These are phyloP conservation scores for Penicillium robsamsonii DNA, from an alignment of 495 filamentous ascomycete genomes.

Conservation along the genomic window DNA sequence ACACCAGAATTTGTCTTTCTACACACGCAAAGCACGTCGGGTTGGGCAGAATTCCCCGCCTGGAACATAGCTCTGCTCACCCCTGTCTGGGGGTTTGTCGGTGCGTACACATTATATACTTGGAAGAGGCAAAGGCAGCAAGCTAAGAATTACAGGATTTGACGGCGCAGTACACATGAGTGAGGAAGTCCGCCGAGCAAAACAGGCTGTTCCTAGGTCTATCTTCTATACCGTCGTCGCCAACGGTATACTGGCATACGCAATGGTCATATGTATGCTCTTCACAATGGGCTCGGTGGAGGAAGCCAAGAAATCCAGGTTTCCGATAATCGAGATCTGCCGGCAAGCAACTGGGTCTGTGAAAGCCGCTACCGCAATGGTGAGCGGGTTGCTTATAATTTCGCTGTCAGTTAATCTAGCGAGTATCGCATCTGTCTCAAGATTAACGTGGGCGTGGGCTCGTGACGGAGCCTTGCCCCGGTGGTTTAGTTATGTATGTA, in stretches of 20 bases:
- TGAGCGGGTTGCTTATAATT: conserved; percentile 41
- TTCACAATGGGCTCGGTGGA: conserved; percentile 39
- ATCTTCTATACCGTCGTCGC: conserved; percentile 34
- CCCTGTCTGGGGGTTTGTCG: conserved; percentile 29
- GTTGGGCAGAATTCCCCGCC: conserved; percentile 32
- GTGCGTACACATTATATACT: conserved; percentile 3
- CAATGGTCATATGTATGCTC: conserved; percentile 38
- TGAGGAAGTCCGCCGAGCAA: conserved; percentile 42
- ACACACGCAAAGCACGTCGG: conserved; percentile 29
- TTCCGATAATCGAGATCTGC: conserved; percentile 46
- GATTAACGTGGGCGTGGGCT: conserved; percentile 42
- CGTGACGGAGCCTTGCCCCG: conserved; percentile 40
- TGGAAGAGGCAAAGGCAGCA: not conserved
- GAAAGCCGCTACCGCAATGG: conserved; percentile 43
- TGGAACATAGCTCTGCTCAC: conserved; percentile 39
- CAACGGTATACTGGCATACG: conserved; percentile 37
- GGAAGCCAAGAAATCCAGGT: conserved; percentile 27
- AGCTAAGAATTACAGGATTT: conserved; percentile 11
- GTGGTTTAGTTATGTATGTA: conserved; percentile 37
- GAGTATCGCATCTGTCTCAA: conserved; percentile 32
- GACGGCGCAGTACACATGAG: conserved; percentile 35
- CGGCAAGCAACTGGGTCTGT: conserved; percentile 41
- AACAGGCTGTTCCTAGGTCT: conserved; percentile 34
- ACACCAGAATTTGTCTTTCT: conserved; percentile 17
- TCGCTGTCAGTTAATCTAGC: conserved; percentile 36